Evolutionary conservation across 2,329 filamentous ascomycete species (phyloP), one percentile per base, ranked within the genome.

Genomic region (Pleurostoma richardsiae): DNA sequence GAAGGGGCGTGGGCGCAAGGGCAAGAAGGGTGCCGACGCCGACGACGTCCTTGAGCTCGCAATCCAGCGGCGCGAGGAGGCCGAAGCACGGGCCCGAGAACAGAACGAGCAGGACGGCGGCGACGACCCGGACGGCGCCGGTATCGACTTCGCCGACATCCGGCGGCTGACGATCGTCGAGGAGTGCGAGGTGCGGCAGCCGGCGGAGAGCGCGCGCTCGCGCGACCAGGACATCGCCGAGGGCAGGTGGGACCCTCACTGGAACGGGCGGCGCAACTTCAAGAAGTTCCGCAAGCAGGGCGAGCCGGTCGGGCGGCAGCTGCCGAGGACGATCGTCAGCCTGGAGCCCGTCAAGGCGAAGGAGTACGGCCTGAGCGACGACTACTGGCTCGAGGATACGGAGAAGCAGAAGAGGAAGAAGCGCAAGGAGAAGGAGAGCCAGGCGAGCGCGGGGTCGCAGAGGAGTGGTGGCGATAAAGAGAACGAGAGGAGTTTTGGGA

Each of bases 181-280:
- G 59, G 79, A 86, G 52, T 88, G 95, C 67, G 76, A 86, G 6
- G 62, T 96, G 0, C 76, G 73, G 28, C 47, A 59, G 52, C 54
- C 59, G 57, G 58, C 56, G 44, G 30, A 61, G 54, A 46, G 64
- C 55, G 50, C 54, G 57, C 51, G 61, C 26, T 56, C 55, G 4
- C 67, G 75, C 19, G 80, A 83, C n/a, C 67, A 72, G 47, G 75
- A 79, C 26, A 63, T 74, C 40, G 71, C 68, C 2, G 70, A 73
- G 40, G 74, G 76, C 4, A 77, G 88, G 39, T 96, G 92, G 91
- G 81, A 96, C 54, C 83, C 89, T 1, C 77, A 76, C 38, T 99
- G 94, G 94, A 95, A 96, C 61, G 94, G 92, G 1, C 79, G 92
- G 40, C 92, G 90, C 66, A 97, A 99, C 60, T 99, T 96, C 71